Evolutionary conservation across 192 early-diverging fungal genomes (phyloP).

Genomic region (Entomortierella beljakovae): DNA sequence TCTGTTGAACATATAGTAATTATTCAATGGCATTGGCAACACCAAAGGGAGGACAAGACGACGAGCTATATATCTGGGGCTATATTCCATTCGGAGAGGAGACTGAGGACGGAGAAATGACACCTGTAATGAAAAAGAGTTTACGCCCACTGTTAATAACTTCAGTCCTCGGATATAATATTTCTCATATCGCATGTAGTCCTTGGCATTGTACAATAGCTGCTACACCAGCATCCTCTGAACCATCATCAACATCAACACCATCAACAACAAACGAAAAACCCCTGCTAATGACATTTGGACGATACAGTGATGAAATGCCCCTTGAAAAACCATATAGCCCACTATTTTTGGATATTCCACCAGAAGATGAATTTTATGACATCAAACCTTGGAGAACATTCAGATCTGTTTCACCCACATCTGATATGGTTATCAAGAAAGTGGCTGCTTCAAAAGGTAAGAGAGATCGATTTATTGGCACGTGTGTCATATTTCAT

Average conservation of each 20-base stretch:
- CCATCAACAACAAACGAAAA: constrained; percentile 10
- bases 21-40: constrained; percentile 39
- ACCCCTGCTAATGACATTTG: constrained; percentile 51
- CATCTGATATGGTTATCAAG: constrained; percentile 45
- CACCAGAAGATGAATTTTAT: constrained; percentile 52
- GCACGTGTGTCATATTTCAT: too few species aligned
- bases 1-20: constrained; percentile 11
- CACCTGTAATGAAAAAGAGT: constrained; percentile 41
- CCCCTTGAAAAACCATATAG: constrained; percentile 42
- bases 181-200: constrained; percentile 49
- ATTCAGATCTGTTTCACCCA: constrained; percentile 25
- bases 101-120: constrained; percentile 19
- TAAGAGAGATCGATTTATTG: not conserved
- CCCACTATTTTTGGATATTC: constrained; percentile 37
- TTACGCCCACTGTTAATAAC: constrained; percentile 42
- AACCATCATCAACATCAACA: not conserved
- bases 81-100: constrained; percentile 50
- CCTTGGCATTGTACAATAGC: constrained; percentile 52
- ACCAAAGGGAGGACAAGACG: constrained; percentile 40
- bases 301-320: constrained; percentile 24
- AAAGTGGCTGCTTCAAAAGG: constrained; percentile 44
- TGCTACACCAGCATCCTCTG: constrained; percentile 11
- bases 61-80: constrained; percentile 52
- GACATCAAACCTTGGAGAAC: constrained; percentile 46
- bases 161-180: constrained; percentile 48